Percentiles rank a stretch among this genome's conserved stretches.
These are phyloP conservation scores for Candida yuanshanica DNA, from an alignment of 805 yeast genomes.

Conservation along the genomic window DNA sequence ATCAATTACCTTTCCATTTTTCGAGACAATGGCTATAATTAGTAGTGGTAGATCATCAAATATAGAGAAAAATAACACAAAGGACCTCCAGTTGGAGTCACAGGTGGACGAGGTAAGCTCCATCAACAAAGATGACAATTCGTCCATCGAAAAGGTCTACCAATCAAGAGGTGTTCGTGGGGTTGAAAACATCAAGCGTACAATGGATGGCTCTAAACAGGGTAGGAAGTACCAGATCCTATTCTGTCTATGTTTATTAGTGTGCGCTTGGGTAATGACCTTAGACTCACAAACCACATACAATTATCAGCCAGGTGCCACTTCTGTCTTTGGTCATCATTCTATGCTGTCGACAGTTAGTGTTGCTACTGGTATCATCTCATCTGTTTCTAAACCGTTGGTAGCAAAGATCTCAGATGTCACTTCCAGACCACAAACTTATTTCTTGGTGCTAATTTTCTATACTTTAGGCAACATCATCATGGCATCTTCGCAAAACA, in stretches of 20 bases:
- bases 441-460: constrained; percentile 26
- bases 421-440: constrained; percentile 35
- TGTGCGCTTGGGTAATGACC: constrained; percentile 16
- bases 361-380: constrained; percentile 34
- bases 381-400: constrained; percentile 33
- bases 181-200: constrained; percentile 16
- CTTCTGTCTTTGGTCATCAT: constrained; percentile 33
- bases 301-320: constrained; percentile 33
- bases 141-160: constrained; percentile 3
- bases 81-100: too few species aligned
- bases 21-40: too few species aligned
- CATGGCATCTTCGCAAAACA: constrained; percentile 31
- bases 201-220: constrained; percentile 14
- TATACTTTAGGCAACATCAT: constrained; percentile 32
- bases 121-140: not conserved
- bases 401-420: constrained; percentile 37
- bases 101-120: not conserved
- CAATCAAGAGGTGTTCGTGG: constrained; percentile 22
- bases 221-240: constrained; percentile 13
- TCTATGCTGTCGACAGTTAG: constrained; percentile 34
- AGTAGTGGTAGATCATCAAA: not conserved
- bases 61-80: not conserved
- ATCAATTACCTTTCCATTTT: too few species aligned
- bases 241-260: constrained; percentile 11
- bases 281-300: constrained; percentile 29